Evolutionary conservation across 2,329 filamentous ascomycete genomes (phyloP), one percentile per base, ranked within the genome.

Genomic region (Pyricularia grisea): DNA sequence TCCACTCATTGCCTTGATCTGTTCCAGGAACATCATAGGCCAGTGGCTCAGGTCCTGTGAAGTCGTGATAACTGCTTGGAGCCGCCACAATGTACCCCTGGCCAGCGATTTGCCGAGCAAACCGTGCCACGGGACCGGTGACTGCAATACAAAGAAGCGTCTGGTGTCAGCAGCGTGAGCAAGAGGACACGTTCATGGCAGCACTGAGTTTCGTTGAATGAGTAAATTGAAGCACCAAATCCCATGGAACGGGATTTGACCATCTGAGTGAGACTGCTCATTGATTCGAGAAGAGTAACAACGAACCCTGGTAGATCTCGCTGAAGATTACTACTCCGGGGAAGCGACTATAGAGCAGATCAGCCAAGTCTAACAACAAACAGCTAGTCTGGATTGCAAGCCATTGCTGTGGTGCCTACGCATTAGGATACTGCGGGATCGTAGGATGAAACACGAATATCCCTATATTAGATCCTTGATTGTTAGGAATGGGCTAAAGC

Each of bases 71-170:
- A 36, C 90, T 94, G 50, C 92, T 95, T 0, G 93, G 93, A 0
- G 93, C 93, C 11, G 92, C 94, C 73, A 94, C 93, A 73, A 97
- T 96, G 82, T 96, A 97, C 75, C 94, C 94, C 73, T 97, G 92
- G 2, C 92, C 91, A 58, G 93, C 92, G 74, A 97, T 97, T 78
- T 97, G 93, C 70, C 94, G 89, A 67, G 92, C 93, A 75, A 97
- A 97, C 68, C 94, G 89, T 70, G 90, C 87, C 30, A 97, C 94
- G 1, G 94, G 94, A 1, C 94, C 94, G 70, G 94, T 97, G 23
- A 97, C 94, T 94, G 55, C n/a, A 66, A 30, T 14, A 42, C 33
- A 14, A 33, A 33, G 2, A 23, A 25, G 42, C 14, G 20, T 50
- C 42, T n/a, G 5, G 20, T 31, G n/a, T 67, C 66, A 67, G 66